phyloP scores from a whole-genome alignment of 768 basidiomycete genomes.

The Boletus rubroflammeus region DNA sequence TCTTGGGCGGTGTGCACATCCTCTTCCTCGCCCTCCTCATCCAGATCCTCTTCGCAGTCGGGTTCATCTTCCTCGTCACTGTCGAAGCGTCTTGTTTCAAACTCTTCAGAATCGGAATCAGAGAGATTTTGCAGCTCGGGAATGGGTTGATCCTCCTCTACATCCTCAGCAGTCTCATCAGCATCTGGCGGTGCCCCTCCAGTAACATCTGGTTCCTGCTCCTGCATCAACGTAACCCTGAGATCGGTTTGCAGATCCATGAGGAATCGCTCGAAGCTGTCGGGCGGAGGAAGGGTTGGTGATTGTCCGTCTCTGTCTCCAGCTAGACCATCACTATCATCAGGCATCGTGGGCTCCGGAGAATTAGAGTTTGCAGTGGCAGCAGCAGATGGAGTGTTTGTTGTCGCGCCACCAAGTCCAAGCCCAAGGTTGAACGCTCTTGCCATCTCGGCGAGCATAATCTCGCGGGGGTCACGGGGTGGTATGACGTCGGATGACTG shows the following conservation, averaged over 20 bases:
- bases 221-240: slow-evolving; percentile 54
- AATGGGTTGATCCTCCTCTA: slow-evolving; percentile 15
- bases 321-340: background rate
- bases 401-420: slow-evolving; percentile 36
- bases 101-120: slow-evolving; percentile 30
- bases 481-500: slow-evolving; percentile 11
- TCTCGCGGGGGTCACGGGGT: slow-evolving; percentile 52
- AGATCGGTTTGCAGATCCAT: slow-evolving; percentile 75
- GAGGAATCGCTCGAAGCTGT: slow-evolving; percentile 79
- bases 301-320: slow-evolving; percentile 15
- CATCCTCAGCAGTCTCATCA: slow-evolving; percentile 13
- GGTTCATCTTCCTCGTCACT: slow-evolving; percentile 27
- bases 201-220: slow-evolving; percentile 11
- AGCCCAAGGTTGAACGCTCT: slow-evolving; percentile 75
- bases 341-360: slow-evolving; percentile 7
- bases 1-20: slow-evolving; percentile 24
- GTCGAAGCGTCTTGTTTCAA: slow-evolving; percentile 9
- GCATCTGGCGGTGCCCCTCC: slow-evolving; percentile 3
- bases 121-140: slow-evolving; percentile 26
- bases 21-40: slow-evolving; percentile 28
- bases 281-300: slow-evolving; percentile 44
- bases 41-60: slow-evolving; percentile 28
- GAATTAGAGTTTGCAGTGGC: slow-evolving; percentile 5
- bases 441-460: slow-evolving; percentile 79
- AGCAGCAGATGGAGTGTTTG: slow-evolving; percentile 1